phyloP scores from a whole-genome alignment of 805 yeast species.

The Peterozyma xylosa region DNA sequence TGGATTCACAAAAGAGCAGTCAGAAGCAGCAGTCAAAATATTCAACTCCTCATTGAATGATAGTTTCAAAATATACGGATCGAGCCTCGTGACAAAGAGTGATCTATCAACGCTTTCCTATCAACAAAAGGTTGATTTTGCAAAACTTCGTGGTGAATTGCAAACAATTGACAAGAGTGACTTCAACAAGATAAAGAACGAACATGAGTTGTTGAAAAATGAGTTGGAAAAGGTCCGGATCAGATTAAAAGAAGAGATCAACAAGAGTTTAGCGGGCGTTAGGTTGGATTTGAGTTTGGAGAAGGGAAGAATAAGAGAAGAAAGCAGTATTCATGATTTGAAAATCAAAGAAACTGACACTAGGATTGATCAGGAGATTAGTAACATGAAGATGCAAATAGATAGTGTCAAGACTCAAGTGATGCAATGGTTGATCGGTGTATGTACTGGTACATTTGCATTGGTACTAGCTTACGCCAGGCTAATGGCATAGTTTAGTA shows the following conservation, averaged over 20 bases:
- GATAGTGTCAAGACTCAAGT: conserved; percentile 95
- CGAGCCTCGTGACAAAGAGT: conserved; percentile 80
- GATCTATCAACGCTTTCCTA: conserved; percentile 78
- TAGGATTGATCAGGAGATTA: conserved; percentile 89
- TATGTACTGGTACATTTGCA: conserved; percentile 96
- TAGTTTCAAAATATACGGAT: conserved; percentile 67
- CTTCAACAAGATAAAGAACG: conserved; percentile 72
- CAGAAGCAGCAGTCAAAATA: conserved; percentile 70
- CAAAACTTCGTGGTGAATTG: conserved; percentile 86
- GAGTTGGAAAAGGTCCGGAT: conserved; percentile 85
- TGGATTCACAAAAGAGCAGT: conserved; percentile 71
- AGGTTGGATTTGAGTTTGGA: conserved; percentile 86
- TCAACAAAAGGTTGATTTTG: conserved; percentile 95
- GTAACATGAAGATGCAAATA: conserved; percentile 91
- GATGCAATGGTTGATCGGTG: conserved; percentile 97
- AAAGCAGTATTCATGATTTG: conserved; percentile 84
- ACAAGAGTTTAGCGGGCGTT: conserved; percentile 84
- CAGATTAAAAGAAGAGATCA: conserved; percentile 82
- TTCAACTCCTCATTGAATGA: conserved; percentile 72
- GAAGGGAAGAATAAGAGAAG: conserved; percentile 93
- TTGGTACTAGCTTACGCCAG: conserved; percentile 87
- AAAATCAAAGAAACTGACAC: conserved; percentile 94
- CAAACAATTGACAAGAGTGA: conserved; percentile 85
- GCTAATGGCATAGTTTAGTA: conserved; percentile 43
- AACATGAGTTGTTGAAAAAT: conserved; percentile 76